phyloP scores from a whole-genome alignment of 805 yeast species.

The Sugiyamaella valdiviana region DNA sequence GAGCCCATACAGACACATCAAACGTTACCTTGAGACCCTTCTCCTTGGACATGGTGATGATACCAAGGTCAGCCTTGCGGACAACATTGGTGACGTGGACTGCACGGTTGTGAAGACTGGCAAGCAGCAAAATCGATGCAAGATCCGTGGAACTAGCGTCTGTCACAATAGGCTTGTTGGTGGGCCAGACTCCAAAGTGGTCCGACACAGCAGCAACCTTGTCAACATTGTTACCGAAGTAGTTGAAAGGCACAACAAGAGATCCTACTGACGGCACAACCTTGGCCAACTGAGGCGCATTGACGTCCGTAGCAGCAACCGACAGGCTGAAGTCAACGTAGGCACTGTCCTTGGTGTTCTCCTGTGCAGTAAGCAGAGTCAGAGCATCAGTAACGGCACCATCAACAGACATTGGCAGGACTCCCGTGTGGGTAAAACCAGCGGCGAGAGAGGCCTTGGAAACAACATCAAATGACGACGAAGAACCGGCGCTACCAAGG shows the following conservation, averaged over 20 bases:
- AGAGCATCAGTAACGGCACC: conserved; percentile 63
- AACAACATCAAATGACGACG: conserved; percentile 53
- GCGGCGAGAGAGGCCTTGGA: conserved; percentile 68
- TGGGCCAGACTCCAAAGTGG: conserved; percentile 81
- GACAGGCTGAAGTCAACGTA: conserved; percentile 78
- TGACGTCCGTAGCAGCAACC: conserved; percentile 73
- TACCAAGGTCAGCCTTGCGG: conserved; percentile 70
- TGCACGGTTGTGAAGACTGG: conserved; percentile 76
- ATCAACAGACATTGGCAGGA: conserved; percentile 62
- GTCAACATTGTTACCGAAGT: conserved; percentile 47
- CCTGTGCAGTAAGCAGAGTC: conserved; percentile 59
- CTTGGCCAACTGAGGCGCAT: conserved; percentile 54
- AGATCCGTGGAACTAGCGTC: conserved; percentile 89
- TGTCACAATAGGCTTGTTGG: conserved; percentile 74
- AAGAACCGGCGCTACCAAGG: conserved; percentile 39
- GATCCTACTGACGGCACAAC: conserved; percentile 67
- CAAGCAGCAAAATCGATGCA: conserved; percentile 86
- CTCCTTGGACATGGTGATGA: conserved; percentile 78
- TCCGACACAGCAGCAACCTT: conserved; percentile 74
- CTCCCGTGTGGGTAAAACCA: conserved; percentile 82
- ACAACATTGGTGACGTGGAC: conserved; percentile 87
- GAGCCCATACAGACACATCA: conserved; percentile 75
- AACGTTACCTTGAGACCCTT: conserved; percentile 80
- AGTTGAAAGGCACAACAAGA: conserved; percentile 74
- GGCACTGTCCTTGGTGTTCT: conserved; percentile 45